Evolutionary conservation across 768 basidiomycete species (phyloP).

Genomic region (Tylopilus cervinicoccineus): DNA sequence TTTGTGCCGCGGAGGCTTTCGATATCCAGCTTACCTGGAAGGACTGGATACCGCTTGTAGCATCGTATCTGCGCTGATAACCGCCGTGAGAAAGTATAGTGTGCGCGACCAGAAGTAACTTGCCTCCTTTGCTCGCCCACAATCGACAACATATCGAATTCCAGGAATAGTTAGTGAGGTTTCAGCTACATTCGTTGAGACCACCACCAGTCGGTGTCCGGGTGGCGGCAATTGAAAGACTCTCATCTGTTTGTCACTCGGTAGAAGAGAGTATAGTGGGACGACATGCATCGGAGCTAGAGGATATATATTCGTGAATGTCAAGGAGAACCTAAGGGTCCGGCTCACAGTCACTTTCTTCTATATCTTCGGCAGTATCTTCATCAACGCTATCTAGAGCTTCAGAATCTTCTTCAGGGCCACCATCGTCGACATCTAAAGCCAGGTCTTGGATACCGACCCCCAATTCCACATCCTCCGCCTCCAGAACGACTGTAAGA

Average conservation of each 20-base stretch:
- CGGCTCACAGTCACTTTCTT: slow-evolving; percentile 62
- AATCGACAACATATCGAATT: slow-evolving; percentile 97
- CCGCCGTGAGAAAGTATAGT: background rate
- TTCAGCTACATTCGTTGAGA: slow-evolving; percentile 95
- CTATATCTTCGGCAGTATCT: slow-evolving; percentile 48
- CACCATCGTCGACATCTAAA: slow-evolving; percentile 62
- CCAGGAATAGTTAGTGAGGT: slow-evolving; percentile 96
- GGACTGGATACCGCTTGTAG: slow-evolving; percentile 77
- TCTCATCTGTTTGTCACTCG: slow-evolving; percentile 92
- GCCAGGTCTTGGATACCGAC: slow-evolving; percentile 46
- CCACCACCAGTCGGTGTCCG: slow-evolving; percentile 82
- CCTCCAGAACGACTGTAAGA: slow-evolving; percentile 63
- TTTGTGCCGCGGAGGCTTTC: slow-evolving; percentile 91
- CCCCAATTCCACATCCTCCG: slow-evolving; percentile 77
- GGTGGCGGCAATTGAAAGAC: slow-evolving; percentile 85
- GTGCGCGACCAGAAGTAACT: slow-evolving; percentile 1
- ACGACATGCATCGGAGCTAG: slow-evolving; percentile 92
- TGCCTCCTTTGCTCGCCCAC: slow-evolving; percentile 93
- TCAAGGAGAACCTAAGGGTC: slow-evolving; percentile 3
- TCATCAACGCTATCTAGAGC: slow-evolving; percentile 75
- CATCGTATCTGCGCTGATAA: slow-evolving; percentile 75
- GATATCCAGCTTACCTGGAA: slow-evolving; percentile 94
- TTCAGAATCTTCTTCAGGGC: slow-evolving; percentile 65
- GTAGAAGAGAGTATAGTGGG: slow-evolving; percentile 87
- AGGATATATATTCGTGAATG: background rate